Percentiles rank a stretch among this genome's conserved stretches.
These are phyloP conservation scores for Millerozyma acaciae DNA, from an alignment of 805 yeast species.

Conservation along the genomic window DNA sequence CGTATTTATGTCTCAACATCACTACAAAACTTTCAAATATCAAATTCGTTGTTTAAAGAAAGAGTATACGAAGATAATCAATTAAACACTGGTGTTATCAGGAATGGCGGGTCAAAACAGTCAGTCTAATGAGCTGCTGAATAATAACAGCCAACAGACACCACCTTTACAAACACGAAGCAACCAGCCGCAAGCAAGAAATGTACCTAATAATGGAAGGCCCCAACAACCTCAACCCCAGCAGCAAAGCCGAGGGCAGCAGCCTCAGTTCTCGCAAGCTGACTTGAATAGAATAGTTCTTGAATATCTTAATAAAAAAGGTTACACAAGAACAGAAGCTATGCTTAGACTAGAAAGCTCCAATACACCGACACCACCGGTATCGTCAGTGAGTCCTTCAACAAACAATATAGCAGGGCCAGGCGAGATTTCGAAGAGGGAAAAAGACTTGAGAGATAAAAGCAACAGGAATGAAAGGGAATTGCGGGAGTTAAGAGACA, in stretches of 20 bases:
- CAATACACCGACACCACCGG: constrained; percentile 51
- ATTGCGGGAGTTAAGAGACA: constrained; percentile 32
- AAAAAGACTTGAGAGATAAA: constrained; percentile 25
- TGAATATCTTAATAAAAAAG: constrained; percentile 89
- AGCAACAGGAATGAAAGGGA: constrained; percentile 28
- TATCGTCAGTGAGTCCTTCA: constrained; percentile 47
- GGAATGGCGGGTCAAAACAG: constrained; percentile 8
- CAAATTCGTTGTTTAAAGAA: too few relatives aligned
- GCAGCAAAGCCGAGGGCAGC: constrained; percentile 21
- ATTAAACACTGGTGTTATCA: background rate
- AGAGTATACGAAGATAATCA: too few relatives aligned
- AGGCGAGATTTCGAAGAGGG: constrained; percentile 25
- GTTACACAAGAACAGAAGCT: constrained; percentile 91
- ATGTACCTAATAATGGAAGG: constrained; percentile 3
- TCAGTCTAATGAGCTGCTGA: constrained; percentile 9
- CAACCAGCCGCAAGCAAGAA: constrained; percentile 7
- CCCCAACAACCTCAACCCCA: constrained; percentile 5
- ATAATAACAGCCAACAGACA: constrained; percentile 3
- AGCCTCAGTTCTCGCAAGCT: constrained; percentile 64
- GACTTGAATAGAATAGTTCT: constrained; percentile 89
- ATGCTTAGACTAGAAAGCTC: constrained; percentile 85
- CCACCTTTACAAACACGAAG: constrained; percentile 3
- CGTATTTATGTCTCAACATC: too few relatives aligned
- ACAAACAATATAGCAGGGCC: constrained; percentile 34
- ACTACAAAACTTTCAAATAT: too few relatives aligned